A percentile compares a stretch with the other conserved stretches of the same genome.
These are phyloP conservation scores for Russula olivacea DNA, from an alignment of 768 basidiomycete species.

Conservation along the genomic window DNA sequence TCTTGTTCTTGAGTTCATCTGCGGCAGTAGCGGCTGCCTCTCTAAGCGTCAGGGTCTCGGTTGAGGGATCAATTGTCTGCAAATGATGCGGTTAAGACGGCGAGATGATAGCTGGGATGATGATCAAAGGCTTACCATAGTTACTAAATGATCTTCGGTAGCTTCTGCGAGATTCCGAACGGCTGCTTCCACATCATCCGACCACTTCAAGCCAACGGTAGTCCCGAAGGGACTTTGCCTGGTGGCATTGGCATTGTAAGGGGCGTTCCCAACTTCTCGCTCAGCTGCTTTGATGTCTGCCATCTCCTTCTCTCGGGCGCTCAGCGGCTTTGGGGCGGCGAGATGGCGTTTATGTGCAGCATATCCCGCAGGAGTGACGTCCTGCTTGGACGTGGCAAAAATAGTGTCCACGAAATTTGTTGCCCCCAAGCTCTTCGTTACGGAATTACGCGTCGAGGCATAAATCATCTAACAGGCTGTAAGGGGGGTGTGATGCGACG, in stretches of 20 bases:
- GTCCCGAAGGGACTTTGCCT: conserved; percentile 52
- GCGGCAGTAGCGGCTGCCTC: conserved; percentile 38
- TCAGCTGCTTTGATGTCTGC: conserved; percentile 74
- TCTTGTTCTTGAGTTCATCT: conserved; percentile 40
- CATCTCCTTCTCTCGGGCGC: conserved; percentile 75
- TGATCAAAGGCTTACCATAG: conserved; percentile 48
- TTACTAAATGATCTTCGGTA: conserved; percentile 48
- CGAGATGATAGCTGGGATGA: not conserved
- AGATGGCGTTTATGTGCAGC: conserved; percentile 64
- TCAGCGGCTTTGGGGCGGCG: conserved; percentile 76
- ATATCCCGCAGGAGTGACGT: conserved; percentile 65
- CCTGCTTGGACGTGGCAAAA: conserved; percentile 70
- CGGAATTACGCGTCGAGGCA: conserved; percentile 65
- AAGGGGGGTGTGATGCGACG: not conserved
- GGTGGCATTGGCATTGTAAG: conserved; percentile 54
- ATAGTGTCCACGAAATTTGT: conserved; percentile 63
- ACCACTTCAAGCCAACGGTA: conserved; percentile 64
- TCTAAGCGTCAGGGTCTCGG: conserved; percentile 51
- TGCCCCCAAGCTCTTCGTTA: conserved; percentile 71
- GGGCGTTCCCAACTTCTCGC: conserved; percentile 43
- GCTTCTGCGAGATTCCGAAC: conserved; percentile 50
- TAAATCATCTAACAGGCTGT: conserved; percentile 67
- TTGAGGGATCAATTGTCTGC: conserved; percentile 61
- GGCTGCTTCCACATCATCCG: conserved; percentile 55
- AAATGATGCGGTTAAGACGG: not conserved